phyloP scores from a whole-genome alignment of 108 stramenopile genomes.

The Nannochloropsis gaditana region DNA sequence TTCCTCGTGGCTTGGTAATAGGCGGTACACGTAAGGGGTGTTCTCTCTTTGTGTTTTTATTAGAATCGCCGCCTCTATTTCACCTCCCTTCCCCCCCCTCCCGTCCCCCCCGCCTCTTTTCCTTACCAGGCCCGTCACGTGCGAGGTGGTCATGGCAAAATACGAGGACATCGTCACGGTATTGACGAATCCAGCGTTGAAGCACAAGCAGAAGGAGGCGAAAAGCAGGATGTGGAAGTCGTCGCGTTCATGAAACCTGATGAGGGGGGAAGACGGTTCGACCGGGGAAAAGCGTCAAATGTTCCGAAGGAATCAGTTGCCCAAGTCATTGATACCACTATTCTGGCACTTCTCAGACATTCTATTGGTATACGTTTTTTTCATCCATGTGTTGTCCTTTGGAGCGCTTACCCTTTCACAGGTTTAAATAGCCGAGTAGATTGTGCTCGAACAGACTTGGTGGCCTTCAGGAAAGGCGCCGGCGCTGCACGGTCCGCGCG shows the following conservation, averaged over 20 bases:
- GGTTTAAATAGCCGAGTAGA: neutral
- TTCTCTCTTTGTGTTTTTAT: too few relatives aligned
- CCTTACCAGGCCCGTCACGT: neutral
- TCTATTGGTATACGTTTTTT: neutral
- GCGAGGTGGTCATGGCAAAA: neutral
- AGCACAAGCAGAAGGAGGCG: constrained; percentile 12
- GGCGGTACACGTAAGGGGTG: too few relatives aligned
- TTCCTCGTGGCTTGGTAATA: too few relatives aligned
- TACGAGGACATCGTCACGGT: neutral
- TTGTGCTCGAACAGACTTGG: neutral
- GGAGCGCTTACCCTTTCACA: neutral
- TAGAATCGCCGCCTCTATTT: too few relatives aligned
- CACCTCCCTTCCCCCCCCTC: too few relatives aligned
- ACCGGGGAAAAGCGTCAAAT: neutral
- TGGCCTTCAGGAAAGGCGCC: too few relatives aligned
- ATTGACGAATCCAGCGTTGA: neutral
- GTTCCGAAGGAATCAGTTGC: neutral
- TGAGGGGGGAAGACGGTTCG: neutral
- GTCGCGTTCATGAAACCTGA: neutral
- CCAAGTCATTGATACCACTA: too few relatives aligned
- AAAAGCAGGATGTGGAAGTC: neutral
- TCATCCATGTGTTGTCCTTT: neutral
- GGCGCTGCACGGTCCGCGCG: too few relatives aligned
- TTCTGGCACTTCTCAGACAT: too few relatives aligned
- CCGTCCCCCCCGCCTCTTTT: too few relatives aligned